phyloP scores from a whole-genome alignment of 305 asterid genomes.

The Striga hermonthica region DNA sequence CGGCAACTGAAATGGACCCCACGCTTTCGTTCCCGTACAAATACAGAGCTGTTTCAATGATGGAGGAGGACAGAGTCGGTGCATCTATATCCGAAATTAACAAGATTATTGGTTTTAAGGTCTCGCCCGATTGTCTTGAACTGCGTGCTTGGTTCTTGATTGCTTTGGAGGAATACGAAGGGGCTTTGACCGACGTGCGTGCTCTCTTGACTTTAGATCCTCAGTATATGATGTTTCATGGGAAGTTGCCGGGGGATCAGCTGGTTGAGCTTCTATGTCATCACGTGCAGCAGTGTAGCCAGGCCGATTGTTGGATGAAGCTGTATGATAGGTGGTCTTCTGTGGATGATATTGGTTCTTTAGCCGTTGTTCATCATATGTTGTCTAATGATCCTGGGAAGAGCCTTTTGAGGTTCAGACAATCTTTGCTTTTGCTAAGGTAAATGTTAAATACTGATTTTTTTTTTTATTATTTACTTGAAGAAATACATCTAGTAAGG shows the following conservation, averaged over 20 bases:
- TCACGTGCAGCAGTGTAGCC: constrained; percentile 65
- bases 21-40: constrained; percentile 83
- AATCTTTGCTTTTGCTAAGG: constrained; percentile 82
- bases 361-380: constrained; percentile 96
- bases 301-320: constrained; percentile 98
- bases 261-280: constrained; percentile 63
- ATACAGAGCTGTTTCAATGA: constrained; percentile 55
- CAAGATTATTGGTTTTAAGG: constrained; percentile 72
- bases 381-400: constrained; percentile 72
- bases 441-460: constrained; percentile 27
- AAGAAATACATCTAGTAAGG: not conserved
- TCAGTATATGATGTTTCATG: constrained; percentile 71
- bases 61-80: constrained; percentile 54
- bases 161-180: constrained; percentile 61
- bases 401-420: constrained; percentile 76
- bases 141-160: constrained; percentile 91
- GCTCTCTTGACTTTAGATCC: constrained; percentile 86
- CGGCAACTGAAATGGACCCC: constrained; percentile 77
- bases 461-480: not conserved
- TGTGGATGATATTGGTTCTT: constrained; percentile 92
- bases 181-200: constrained; percentile 71
- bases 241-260: constrained; percentile 56
- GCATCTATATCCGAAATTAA: constrained; percentile 76
- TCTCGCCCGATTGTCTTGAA: constrained; percentile 91
- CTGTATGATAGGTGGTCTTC: constrained; percentile 89